Base-by-base conservation (phyloP, 352 stramenopile species). In the Phytophthora tubulina region DNA sequence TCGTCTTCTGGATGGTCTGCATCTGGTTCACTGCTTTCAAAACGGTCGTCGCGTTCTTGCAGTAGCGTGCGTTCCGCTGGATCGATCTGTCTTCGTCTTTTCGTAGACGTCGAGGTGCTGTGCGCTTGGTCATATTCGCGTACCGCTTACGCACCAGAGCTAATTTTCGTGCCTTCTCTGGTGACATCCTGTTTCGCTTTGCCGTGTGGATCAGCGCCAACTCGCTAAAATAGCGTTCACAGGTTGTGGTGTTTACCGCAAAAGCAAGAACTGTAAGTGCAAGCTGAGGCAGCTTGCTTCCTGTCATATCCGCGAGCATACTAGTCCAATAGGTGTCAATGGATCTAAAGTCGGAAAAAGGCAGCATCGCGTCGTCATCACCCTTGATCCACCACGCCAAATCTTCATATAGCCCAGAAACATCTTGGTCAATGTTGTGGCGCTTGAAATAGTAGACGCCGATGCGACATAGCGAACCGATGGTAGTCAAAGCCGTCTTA, bases 201-300 rank as follows among this genome's bases (percentile, higher is more conserved):
- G 44, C 36, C 7, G 53, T 71, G 11, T 71, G 63, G 51, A 71
- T 71, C 4, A 71, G 6, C 1, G 63, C 54, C 17, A 64, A 58
- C 13, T 68, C 54, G 11, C 53, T 71, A 39, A 71, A 64, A 21
- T 71, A 71, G 6, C 63, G 45, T n/a, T 71, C 63, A 14, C 63
- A 71, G 5, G 62, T 70, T 17, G 52, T 52, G 3, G 44, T 70
- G n/a, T 60, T 71, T 3, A 52, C 53, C 3, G n/a, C 53, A 32
- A 64, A 54, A 27, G 52, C 51, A 11, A 70, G 36, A 4, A 70
- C 27, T 14, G 21, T 3, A 13, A 59, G 31, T 10, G 36, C 44
- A 51, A 64, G 30, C 9, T 35, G n/a, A 0, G 50, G 42, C 13
- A 62, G 41, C 32, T 62, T 69, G 51, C 51, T 56, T 6, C 31